Percentiles rank a stretch among this genome's conserved stretches.
Evolutionary conservation across 1,139 yeast genomes (phyloP).

Genomic region (Pichia norvegensis): DNA sequence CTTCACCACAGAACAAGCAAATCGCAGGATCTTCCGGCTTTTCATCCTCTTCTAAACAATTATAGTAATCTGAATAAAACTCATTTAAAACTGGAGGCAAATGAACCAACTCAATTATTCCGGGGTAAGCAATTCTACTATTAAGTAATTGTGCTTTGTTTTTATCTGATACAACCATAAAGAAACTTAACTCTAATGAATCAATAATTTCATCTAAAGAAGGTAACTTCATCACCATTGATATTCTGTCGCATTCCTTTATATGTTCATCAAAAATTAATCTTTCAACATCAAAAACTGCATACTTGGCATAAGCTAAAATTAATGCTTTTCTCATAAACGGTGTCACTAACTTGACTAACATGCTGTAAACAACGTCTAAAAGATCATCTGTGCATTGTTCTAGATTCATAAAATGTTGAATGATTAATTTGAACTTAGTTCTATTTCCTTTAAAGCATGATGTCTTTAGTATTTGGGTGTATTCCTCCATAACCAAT

Average conservation of each 20-base stretch:
- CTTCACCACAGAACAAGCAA: constrained; percentile 74
- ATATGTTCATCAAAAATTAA: constrained; percentile 25
- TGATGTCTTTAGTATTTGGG: constrained; percentile 4
- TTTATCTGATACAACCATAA: constrained; percentile 5
- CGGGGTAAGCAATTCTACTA: constrained; percentile 46
- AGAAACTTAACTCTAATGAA: constrained; percentile 11
- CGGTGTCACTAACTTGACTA: constrained; percentile 52
- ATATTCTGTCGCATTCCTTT: constrained; percentile 46
- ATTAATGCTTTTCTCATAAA: constrained; percentile 63
- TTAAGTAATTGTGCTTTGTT: constrained; percentile 8
- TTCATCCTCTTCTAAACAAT: constrained; percentile 34
- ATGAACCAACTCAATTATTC: constrained; percentile 36
- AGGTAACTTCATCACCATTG: constrained; percentile 48
- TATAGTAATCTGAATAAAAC: constrained; percentile 55
- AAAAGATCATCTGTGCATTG: constrained; percentile 2
- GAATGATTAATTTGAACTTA: constrained; percentile 5
- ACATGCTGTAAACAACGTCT: constrained; percentile 43
- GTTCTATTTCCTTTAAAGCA: constrained; percentile 7
- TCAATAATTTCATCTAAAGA: constrained; percentile 27
- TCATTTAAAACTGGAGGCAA: constrained; percentile 50
- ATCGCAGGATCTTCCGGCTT: constrained; percentile 69
- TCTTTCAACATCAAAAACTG: constrained; percentile 38
- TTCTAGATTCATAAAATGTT: constrained; percentile 3
- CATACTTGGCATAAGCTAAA: constrained; percentile 49
- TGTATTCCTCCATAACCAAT: not conserved